Conservation (phyloP, 306 rosid species). For the Vigna unguiculata region DNA sequence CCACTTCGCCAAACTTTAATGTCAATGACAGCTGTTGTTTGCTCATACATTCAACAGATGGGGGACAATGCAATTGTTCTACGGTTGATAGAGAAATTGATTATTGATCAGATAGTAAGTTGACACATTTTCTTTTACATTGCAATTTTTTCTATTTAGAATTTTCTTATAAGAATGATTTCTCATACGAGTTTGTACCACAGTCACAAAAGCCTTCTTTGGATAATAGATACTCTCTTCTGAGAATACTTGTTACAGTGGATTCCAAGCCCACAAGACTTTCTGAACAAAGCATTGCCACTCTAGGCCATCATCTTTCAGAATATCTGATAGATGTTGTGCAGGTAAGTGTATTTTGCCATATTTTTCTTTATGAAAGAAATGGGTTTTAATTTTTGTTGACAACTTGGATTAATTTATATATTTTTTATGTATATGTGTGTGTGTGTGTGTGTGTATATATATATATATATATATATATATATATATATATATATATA, state of each 20-base stretch:
- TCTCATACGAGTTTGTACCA: constrained; percentile 42
- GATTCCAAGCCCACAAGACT: constrained; percentile 67
- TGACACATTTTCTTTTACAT: constrained; percentile 23
- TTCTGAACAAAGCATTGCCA: constrained; percentile 58
- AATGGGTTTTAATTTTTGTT: no score
- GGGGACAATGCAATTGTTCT: constrained; percentile 72
- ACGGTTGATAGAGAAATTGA: constrained; percentile 60
- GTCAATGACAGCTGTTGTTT: constrained; percentile 55
- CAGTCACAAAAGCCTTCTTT: constrained; percentile 66
- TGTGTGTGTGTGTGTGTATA: no score
- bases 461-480: no score
- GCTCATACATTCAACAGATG: constrained; percentile 66
- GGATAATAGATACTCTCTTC: constrained; percentile 73
- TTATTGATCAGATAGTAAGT: constrained; percentile 70
- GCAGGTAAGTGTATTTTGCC: no score
- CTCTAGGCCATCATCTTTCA: constrained; percentile 59
- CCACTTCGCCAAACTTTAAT: constrained; percentile 48
- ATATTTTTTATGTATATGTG: no score
- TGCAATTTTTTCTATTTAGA: not conserved
- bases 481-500: no score
- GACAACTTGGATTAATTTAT: no score
- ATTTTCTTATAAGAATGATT: constrained; percentile 24
- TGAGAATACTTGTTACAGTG: constrained; percentile 62
- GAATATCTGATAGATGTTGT: constrained; percentile 66
- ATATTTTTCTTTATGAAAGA: no score